phyloP scores from a whole-genome alignment of 2,329 filamentous ascomycete species.

The Fusarium albosuccineum region DNA sequence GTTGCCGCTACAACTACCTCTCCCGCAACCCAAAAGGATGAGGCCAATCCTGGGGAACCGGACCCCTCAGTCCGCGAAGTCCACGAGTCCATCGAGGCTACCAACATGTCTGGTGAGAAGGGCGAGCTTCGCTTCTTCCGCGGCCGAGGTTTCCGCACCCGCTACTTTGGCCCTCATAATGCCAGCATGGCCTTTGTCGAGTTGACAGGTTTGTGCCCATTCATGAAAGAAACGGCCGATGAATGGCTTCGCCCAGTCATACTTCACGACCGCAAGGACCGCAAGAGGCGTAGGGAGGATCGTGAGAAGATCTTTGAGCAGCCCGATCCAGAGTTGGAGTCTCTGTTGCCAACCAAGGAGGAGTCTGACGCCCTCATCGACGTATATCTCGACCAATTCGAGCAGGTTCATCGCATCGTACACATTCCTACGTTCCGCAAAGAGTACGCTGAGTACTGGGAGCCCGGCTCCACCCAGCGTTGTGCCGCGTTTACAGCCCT shows the following conservation, averaged over 20 bases:
- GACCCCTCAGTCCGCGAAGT: constrained; percentile 53
- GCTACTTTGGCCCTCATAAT: constrained; percentile 72
- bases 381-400: constrained; percentile 67
- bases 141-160: constrained; percentile 70
- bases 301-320: constrained; percentile 63
- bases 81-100: constrained; percentile 56
- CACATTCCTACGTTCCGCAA: constrained; percentile 71
- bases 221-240: constrained; percentile 73
- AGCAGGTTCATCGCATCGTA: constrained; percentile 68
- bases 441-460: constrained; percentile 69
- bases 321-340: constrained; percentile 64
- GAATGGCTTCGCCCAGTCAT: constrained; percentile 72
- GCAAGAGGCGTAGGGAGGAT: constrained; percentile 65
- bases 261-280: constrained; percentile 68
- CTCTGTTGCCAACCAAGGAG: constrained; percentile 61
- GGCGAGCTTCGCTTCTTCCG: constrained; percentile 70
- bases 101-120: constrained; percentile 58
- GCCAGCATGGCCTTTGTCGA: constrained; percentile 72
- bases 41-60: constrained; percentile 50
- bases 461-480: constrained; percentile 56
- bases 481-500: constrained; percentile 68
- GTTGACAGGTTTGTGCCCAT: constrained; percentile 68
- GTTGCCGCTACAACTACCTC: constrained; percentile 59
- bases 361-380: constrained; percentile 63
- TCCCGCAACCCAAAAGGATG: constrained; percentile 61